phyloP scores from a whole-genome alignment of 2,329 filamentous ascomycete genomes.

The Lasiodiplodia sp. region DNA sequence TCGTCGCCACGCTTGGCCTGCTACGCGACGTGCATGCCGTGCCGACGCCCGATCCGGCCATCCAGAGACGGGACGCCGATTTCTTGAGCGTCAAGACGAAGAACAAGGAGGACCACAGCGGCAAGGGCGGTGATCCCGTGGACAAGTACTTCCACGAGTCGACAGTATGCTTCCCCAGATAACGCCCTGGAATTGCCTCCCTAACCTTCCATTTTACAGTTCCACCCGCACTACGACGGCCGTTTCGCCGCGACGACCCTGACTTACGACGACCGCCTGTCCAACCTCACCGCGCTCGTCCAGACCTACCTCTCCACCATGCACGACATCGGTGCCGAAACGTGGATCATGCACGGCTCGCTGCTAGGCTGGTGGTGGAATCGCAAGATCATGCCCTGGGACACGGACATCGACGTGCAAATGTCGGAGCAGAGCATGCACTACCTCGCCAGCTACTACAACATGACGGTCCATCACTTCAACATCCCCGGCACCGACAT shows the following conservation, averaged over 20 bases:
- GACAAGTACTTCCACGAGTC: conserved; percentile 48
- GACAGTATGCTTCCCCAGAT: conserved; percentile 33
- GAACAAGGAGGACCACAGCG: conserved; percentile 36
- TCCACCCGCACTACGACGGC: conserved; percentile 65
- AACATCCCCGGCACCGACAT: conserved; percentile 41
- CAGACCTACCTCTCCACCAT: conserved; percentile 65
- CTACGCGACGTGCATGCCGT: conserved; percentile 9
- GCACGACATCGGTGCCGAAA: conserved; percentile 63
- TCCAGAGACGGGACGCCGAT: conserved; percentile 32
- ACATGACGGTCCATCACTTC: conserved; percentile 64
- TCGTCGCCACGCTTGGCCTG: conserved; percentile 25
- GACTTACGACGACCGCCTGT: conserved; percentile 54
- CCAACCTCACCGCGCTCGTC: conserved; percentile 60
- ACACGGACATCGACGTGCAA: conserved; percentile 67
- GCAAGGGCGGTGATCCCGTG: conserved; percentile 33
- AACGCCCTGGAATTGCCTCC: neutral
- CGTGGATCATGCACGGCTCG: conserved; percentile 70
- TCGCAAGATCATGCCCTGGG: conserved; percentile 67
- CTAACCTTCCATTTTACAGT: conserved; percentile 42
- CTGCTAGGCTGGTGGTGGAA: conserved; percentile 71
- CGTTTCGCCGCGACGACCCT: conserved; percentile 59
- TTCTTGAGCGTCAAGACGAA: conserved; percentile 33
- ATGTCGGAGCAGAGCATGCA: conserved; percentile 62
- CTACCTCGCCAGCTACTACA: conserved; percentile 66
- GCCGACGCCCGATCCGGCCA: conserved; percentile 1